Base-by-base conservation (phyloP, 345 rosid species). In the Hibiscus trionum region DNA sequence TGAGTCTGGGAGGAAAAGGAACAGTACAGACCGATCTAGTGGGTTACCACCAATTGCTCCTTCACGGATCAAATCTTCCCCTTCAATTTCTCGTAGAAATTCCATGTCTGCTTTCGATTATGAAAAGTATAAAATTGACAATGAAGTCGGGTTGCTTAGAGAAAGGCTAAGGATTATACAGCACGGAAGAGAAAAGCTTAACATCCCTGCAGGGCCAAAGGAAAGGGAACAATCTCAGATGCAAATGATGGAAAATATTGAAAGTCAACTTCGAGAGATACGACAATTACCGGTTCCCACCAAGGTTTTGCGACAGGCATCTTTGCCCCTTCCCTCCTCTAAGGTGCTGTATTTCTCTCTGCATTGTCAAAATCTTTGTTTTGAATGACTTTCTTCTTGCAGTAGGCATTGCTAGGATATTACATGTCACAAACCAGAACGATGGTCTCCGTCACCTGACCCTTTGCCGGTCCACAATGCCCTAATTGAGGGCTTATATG, bases 101-200 rank as follows among this genome's bases (percentile, higher is more conserved):
- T 90, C 96, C 33, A 87, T 88, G 93, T 87, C 96, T 72, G 84
- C 86, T 69, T 78, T 87, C 73, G 96, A 90, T 73, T 79, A 73
- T 70, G 93, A 90, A 75, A 85, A 86, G 80, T 72, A 77, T 15
- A 90, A 88, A 76, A 78, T 90, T 39, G 61, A 90, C 63, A 77
- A 70, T 69, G 93, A 90, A 85, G 90, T 90, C 64, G 91, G 84
- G 29, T 61, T 84, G 78, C 80, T 90, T 35, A 85, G 84, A 75
- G 90, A 87, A 77, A 90, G 91, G 82, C 81, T 86, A 64, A 83
- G 79, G 74, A 71, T 73, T 75, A 80, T 90, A 69, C 88, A 83
- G 64, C 83, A 80, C 46, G 93, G 87, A 77, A 86, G 93, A 77
- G 84, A 78, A 65, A 88, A 84, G 77, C 81, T 85, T 35, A 87